A percentile compares a stretch with the other conserved stretches of the same genome.
Conservation (phyloP, 2,329 filamentous ascomycete species). For the Arthrobotrys megalospora region DNA sequence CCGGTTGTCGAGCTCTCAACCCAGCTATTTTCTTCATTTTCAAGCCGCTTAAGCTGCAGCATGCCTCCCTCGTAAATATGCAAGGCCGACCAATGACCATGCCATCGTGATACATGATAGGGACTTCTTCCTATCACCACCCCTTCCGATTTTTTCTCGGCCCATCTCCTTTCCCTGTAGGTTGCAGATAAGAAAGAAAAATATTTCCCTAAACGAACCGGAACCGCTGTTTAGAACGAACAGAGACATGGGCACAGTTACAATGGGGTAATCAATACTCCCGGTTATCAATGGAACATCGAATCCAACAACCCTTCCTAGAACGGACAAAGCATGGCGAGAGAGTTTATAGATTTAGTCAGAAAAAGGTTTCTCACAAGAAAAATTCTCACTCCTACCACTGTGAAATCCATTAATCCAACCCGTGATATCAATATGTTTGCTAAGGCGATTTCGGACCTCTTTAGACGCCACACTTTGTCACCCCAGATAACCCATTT, state of each 20-base stretch:
- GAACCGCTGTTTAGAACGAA: slow-evolving; percentile 31
- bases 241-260: slow-evolving; percentile 56
- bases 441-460: slow-evolving; percentile 55
- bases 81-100: slow-evolving; percentile 31
- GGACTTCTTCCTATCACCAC: slow-evolving; percentile 45
- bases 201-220: slow-evolving; percentile 37
- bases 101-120: slow-evolving; percentile 33
- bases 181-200: slow-evolving; percentile 31
- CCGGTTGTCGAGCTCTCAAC: slow-evolving; percentile 19
- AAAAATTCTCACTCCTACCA: slow-evolving; percentile 20
- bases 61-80: slow-evolving; percentile 28
- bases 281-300: slow-evolving; percentile 59
- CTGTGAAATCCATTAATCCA: slow-evolving; percentile 2
- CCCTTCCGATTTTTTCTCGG: slow-evolving; percentile 56
- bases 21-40: background rate
- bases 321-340: slow-evolving; percentile 42
- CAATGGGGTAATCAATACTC: slow-evolving; percentile 61
- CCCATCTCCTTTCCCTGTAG: slow-evolving; percentile 27
- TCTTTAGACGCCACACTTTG: slow-evolving; percentile 23
- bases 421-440: slow-evolving; percentile 11
- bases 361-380: slow-evolving; percentile 25
- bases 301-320: slow-evolving; percentile 37
- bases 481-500: slow-evolving; percentile 40
- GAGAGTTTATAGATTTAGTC: slow-evolving; percentile 42
- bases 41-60: slow-evolving; percentile 9